phyloP scores from a whole-genome alignment of 2,329 filamentous ascomycete species.

The Colletotrichum musicola region DNA sequence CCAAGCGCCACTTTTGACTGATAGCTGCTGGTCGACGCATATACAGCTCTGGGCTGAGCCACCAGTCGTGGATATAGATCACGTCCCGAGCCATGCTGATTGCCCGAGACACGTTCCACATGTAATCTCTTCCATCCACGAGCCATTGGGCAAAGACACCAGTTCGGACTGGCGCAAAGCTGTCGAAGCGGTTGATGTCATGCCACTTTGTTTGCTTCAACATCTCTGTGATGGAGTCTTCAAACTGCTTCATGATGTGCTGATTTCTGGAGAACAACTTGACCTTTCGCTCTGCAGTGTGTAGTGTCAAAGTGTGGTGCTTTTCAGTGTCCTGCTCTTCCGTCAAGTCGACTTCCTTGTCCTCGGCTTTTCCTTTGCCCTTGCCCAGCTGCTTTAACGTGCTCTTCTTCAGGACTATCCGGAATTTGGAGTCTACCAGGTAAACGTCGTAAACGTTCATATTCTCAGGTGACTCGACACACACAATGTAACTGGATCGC shows the following conservation, averaged over 20 bases:
- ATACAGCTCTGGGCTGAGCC: slow-evolving; percentile 96
- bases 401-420: slow-evolving; percentile 79
- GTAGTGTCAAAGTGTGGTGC: slow-evolving; percentile 89
- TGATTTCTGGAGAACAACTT: slow-evolving; percentile 93
- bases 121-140: slow-evolving; percentile 96
- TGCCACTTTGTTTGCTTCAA: slow-evolving; percentile 85
- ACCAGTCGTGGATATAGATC: slow-evolving; percentile 99
- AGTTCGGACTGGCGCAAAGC: slow-evolving; percentile 89
- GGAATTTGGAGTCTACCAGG: slow-evolving; percentile 91
- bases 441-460: slow-evolving; percentile 99
- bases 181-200: slow-evolving; percentile 86
- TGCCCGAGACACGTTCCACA: slow-evolving; percentile 98
- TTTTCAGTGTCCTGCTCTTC: slow-evolving; percentile 58
- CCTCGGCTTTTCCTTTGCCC: slow-evolving; percentile 64
- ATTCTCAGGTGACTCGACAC: slow-evolving; percentile 97
- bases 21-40: slow-evolving; percentile 94
- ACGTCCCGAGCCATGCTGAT: slow-evolving; percentile 98
- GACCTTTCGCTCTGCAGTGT: slow-evolving; percentile 91
- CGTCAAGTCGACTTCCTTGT: slow-evolving; percentile 62
- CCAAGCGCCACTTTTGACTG: slow-evolving; percentile 97
- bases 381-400: slow-evolving; percentile 62
- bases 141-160: slow-evolving; percentile 95
- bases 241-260: slow-evolving; percentile 89
- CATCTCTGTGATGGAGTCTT: slow-evolving; percentile 93
- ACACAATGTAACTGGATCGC: slow-evolving; percentile 97